Evolutionary conservation across 495 filamentous ascomycete genomes (phyloP), one percentile per base, ranked within the genome.

Genomic region (Pyrenopolyporus hunteri): DNA sequence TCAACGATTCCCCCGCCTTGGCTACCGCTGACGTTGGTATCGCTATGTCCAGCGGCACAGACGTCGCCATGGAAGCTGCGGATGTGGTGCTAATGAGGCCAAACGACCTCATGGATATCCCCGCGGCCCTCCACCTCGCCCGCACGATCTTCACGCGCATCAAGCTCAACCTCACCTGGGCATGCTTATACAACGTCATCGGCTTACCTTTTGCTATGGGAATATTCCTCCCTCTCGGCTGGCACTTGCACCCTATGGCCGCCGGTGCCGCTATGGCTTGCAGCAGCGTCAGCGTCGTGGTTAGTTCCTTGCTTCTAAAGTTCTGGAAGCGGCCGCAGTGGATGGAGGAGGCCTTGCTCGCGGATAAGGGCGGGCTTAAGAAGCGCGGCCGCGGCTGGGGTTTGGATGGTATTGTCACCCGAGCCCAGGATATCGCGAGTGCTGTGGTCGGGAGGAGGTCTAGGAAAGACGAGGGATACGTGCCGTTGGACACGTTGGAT

Each of bases 161-260:
- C 78, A 96, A 95, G 79, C 70, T 94, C 59, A 99, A 99, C 71
- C 82, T 99, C 1, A 72, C 85, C 1, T 96, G 93, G 91, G 92
- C 92, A 2, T 97, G 90, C 70, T 70, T 90, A 46, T 99, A 99
- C 80, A 99, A 99, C 73, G 48, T 91, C 43, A 78, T 98, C 62
- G 94, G 94, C 3, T 78, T 99, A 1, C 94, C 94, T 19, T 97
- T 99, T 62, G 94, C 94, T 7, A 98, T 98, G 94, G 94, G 94
- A 3, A 63, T 93, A 55, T 92, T 97, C 80, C 79, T 99, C 20
- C 94, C 94, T 0, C 84, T 94, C 47, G 93, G 93, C 2, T 84
- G 86, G 62, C 89, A 90, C 76, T 74, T 99, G 57, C 94, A 94
- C 53, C 94, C 94, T 8, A 93, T 97, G 89, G 91, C 91, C 25